These are phyloP conservation scores for Alternaria sp. DNA, from an alignment of 2,329 filamentous ascomycete genomes.

Conservation along the genomic window DNA sequence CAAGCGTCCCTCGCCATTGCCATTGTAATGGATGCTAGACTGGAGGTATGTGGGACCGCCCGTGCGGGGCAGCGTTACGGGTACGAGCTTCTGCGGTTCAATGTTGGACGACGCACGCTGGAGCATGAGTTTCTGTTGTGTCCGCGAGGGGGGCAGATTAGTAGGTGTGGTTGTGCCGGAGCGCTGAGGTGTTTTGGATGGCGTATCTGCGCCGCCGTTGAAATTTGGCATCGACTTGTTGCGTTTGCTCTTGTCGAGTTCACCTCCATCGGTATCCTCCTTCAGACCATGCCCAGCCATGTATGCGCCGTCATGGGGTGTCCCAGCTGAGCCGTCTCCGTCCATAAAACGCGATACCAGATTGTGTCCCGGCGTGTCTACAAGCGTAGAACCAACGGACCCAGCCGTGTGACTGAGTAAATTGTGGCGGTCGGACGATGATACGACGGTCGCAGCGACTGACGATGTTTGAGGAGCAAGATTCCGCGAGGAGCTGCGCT, in stretches of 20 bases:
- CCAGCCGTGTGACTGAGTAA: conserved; percentile 49
- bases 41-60: conserved; percentile 46
- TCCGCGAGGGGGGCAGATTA: conserved; percentile 65
- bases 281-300: conserved; percentile 41
- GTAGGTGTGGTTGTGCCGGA: conserved; percentile 53
- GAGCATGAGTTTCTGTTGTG: conserved; percentile 78
- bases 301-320: conserved; percentile 51
- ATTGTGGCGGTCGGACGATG: conserved; percentile 49
- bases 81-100: conserved; percentile 65
- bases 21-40: conserved; percentile 48
- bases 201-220: conserved; percentile 37
- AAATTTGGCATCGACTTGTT: conserved; percentile 53
- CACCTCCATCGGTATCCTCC: conserved; percentile 27
- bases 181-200: conserved; percentile 38
- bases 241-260: conserved; percentile 45
- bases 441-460: conserved; percentile 63
- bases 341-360: conserved; percentile 59
- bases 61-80: conserved; percentile 49
- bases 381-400: conserved; percentile 51
- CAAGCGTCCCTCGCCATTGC: conserved; percentile 51
- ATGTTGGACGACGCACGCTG: conserved; percentile 77
- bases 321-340: conserved; percentile 52
- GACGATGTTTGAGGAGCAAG: conserved; percentile 72
- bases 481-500: conserved; percentile 69
- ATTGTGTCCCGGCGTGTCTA: conserved; percentile 53